Evolutionary conservation across 2,329 filamentous ascomycete species (phyloP), one percentile per base, ranked within the genome.

Genomic region (Trichoderma oligosporum): DNA sequence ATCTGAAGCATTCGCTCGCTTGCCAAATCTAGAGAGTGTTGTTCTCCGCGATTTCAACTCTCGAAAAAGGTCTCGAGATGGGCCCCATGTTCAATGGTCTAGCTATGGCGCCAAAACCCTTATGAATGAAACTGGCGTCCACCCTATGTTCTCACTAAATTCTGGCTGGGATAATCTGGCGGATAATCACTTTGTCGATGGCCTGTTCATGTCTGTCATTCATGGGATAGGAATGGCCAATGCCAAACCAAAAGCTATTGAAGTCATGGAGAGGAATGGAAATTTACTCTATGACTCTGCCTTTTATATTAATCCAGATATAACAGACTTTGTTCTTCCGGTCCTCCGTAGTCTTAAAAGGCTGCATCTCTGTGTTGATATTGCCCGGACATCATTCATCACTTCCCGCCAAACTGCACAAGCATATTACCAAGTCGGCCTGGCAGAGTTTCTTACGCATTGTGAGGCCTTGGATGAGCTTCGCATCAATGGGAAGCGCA

Each of bases 1-100:
- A 14, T 70, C 74, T 0, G 74, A 81, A 29, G 84, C 83, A 2
- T 80, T 88, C 52, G 63, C 67, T 8, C 77, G 80, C 31, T 73
- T 88, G 4, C 65, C 68, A 0, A 81, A 82, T 54, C 76, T 87
- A 4, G 70, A 79, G 27, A 80, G 76, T 0, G 67, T 88, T 12
- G 80, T 82, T 22, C 71, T 88, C 22, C 78, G 85, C 16, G 82
- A 87, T 64, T 86, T 81, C 68, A 73, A 79, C 64, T 79, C 79
- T 0, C 20, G 4, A 0, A 74, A 67, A 8, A 79, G 83, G 4
- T 65, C 64, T 11, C 78, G 84, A 3, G 84, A 87, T 46, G 72
- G 72, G 2, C 45, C 29, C 1, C 16, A 58, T 11, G 64, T 62
- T 0, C 56, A 63, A 1, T 87, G 84, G 84, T 70, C 67, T 7